Base-by-base conservation (phyloP, 768 basidiomycete genomes). In the Daedaleopsis sinensis region DNA sequence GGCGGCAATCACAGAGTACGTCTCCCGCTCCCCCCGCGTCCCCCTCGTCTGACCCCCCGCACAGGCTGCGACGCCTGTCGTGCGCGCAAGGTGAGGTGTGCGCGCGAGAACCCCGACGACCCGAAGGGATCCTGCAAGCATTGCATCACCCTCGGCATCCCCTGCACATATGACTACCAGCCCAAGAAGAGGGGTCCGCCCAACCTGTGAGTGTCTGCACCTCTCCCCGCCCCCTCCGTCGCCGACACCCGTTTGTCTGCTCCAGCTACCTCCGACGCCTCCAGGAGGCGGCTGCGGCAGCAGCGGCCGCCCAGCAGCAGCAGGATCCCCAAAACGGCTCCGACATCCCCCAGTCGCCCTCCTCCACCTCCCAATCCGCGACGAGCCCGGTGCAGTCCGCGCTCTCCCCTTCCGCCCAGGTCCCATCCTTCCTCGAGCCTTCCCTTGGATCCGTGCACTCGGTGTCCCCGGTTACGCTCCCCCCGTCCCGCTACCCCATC, bases 181-280 rank as follows among this genome's bases (percentile, higher is more conserved):
- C 94, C 94, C 19, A 94, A 94, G 80, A 96, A 96, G 75, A 80
- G 94, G 58, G 94, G 94, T 0, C 94, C 94, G 3, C 94, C 94
- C 1, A 96, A 96, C 74, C 80, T 94, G 91, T 96, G 74, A 74
- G 87, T 71, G 32, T 27, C 27, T n/a, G 15, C 24, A 10, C 27
- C 18, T 24, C 24, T 19, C 19, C 23, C 23, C 10, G 27, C 47
- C 52, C 55, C 55, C 54, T 13, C 23, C 47, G 38, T 52, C 23
- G 51, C 36, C 38, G 23, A 23, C 47, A 52, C 57, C 46, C 48
- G 59, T 53, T 15, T 39, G 54, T 21, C 48, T 57, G 32, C 53
- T 27, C 32, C 39, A 16, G 27, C 43, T 94, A 93, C 72, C 77
- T 94, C 50, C 85, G 91, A 44, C 82, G 91, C 23, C 79, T 93